These are phyloP conservation scores for Scutellaria minor DNA, from an alignment of 257 asterid species.

Conservation along the genomic window DNA sequence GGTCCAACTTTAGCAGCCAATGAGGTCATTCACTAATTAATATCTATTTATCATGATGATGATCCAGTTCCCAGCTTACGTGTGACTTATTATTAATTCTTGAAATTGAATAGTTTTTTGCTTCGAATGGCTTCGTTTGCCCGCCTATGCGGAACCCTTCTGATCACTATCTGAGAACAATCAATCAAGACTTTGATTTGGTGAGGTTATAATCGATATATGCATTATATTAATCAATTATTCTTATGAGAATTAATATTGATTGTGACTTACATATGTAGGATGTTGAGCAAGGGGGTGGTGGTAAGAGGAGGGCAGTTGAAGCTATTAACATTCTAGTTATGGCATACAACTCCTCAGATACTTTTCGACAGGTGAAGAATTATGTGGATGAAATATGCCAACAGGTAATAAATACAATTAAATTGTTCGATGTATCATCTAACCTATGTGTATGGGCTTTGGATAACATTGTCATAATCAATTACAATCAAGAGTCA, in stretches of 20 bases:
- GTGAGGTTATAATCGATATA: slow-evolving; percentile 27
- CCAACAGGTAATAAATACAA: slow-evolving; percentile 33
- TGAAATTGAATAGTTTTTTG: slow-evolving; percentile 42
- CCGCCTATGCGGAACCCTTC: slow-evolving; percentile 56
- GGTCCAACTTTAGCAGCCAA: slow-evolving; percentile 47
- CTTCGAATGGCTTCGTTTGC: slow-evolving; percentile 48
- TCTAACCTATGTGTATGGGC: too few species aligned
- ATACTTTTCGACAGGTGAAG: slow-evolving; percentile 37
- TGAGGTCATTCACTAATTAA: slow-evolving; percentile 36
- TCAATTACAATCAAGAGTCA: too few species aligned
- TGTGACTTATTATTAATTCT: too few species aligned
- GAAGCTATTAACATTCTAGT: slow-evolving; percentile 50
- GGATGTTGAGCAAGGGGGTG: slow-evolving; percentile 50
- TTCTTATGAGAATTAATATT: not conserved
- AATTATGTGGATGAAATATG: slow-evolving; percentile 32
- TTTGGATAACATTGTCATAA: too few species aligned
- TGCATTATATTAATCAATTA: too few species aligned
- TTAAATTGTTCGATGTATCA: too few species aligned
- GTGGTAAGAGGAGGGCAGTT: slow-evolving; percentile 29
- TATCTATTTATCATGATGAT: too few species aligned
- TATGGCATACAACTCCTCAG: slow-evolving; percentile 40
- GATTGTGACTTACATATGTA: not conserved
- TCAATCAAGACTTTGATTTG: slow-evolving; percentile 54
- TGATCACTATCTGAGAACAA: slow-evolving; percentile 56
- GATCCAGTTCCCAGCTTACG: too few species aligned